These are phyloP conservation scores for Sporothrix brasiliensis DNA, from an alignment of 2,329 filamentous ascomycete genomes.

Conservation along the genomic window DNA sequence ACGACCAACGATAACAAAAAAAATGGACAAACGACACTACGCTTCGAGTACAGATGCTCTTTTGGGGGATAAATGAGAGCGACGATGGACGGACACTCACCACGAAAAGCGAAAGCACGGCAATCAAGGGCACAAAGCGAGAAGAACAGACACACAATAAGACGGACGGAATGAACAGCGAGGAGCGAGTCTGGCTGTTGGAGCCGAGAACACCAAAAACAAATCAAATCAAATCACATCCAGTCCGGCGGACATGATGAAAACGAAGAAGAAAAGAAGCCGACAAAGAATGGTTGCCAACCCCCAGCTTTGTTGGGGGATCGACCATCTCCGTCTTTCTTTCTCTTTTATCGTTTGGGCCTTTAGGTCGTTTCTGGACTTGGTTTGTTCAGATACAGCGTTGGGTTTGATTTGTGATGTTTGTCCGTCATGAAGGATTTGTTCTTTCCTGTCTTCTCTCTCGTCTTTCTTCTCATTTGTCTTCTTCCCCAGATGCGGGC, in stretches of 20 bases:
- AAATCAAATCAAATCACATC: neutral
- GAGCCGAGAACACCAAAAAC: neutral
- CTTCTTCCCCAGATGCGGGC: conserved; percentile 1
- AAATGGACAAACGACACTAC: neutral
- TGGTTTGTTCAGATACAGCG: neutral
- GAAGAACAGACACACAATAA: neutral
- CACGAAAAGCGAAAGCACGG: neutral
- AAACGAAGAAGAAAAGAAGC: neutral
- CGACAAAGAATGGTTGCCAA: neutral
- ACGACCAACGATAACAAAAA: neutral
- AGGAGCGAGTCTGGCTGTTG: neutral
- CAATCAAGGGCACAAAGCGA: conserved; percentile 13
- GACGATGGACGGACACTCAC: conserved; percentile 4
- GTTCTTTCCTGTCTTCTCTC: neutral
- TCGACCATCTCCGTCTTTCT: neutral
- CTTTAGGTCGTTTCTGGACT: neutral
- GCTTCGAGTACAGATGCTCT: conserved; percentile 13
- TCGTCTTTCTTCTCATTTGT: neutral
- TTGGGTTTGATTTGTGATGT: neutral
- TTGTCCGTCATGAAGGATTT: neutral
- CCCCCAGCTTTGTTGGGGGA: neutral
- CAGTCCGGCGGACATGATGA: neutral
- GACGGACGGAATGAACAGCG: conserved; percentile 3
- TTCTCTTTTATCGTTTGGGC: neutral
- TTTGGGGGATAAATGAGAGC: neutral